Evolutionary conservation across 169 alveolate genomes (phyloP), one percentile per base, ranked within the genome.

Genomic region (Cryptosporidium canis): DNA sequence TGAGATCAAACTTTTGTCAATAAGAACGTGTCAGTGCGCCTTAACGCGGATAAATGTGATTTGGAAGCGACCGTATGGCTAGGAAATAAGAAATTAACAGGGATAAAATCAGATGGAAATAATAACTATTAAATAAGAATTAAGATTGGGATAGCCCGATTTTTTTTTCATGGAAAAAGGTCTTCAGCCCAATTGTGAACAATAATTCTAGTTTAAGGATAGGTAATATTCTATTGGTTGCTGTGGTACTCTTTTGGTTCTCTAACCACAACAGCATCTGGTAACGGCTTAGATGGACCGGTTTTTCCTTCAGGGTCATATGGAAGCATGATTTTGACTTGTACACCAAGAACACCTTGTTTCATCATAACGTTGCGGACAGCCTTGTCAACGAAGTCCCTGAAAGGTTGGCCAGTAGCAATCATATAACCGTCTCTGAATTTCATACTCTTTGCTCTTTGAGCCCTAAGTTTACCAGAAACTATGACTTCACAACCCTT

Each of bases 401-500:
- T 93, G 91, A 97, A 95, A 37, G 99, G 99, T 93, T 98, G 98
- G 71, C 99, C 99, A 63, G 99, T 98, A 83, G 99, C 97, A 94
- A 99, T 96, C 93, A 99, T 92, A 94, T 98, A 98, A 33, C 99
- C 99, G 90, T 95, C 97, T 94, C 97, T 98, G 96, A 97, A 98
- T 93, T 98, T 97, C 99, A 97, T 98, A 90, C 98, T 96, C 97
- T 99, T 99, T 85, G 99, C 99, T 93, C 99, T 98, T 94, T 99
- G 99, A 65, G 99, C 99, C 85, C 99, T 96, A 83, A 99, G 94
- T 95, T 99, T 99, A 18, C 99, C 99, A 71, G 99, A 97, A 84
- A 99, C 99, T 90, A 98, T 98, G 85, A 98, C 99, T 94, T 98
- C 99, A 85, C 99, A 98, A 65, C 99, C 99, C 94, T 97, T 95